A percentile compares a stretch with the other conserved stretches of the same genome.
Evolutionary conservation across 306 rosid species (phyloP).

Genomic region (Gynostemma pentaphyllum): DNA sequence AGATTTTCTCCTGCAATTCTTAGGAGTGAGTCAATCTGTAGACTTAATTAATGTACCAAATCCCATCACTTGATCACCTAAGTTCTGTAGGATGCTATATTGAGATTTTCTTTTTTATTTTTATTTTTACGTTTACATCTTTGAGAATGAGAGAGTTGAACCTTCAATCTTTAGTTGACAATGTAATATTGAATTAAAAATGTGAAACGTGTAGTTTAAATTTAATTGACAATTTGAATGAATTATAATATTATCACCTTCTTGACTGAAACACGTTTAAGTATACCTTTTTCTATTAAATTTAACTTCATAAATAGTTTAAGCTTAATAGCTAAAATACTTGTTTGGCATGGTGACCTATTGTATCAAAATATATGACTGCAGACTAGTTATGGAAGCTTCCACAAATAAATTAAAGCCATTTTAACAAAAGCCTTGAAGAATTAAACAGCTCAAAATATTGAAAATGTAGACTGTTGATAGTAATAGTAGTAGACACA

Average conservation of each 20-base stretch:
- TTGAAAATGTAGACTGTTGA: background rate
- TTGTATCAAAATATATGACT: background rate
- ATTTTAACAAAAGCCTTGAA: background rate
- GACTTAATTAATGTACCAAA: too few species aligned
- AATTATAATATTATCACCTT: background rate
- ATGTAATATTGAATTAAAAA: background rate
- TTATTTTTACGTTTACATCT: too few species aligned
- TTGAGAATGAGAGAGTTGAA: too few species aligned
- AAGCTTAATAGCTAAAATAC: background rate
- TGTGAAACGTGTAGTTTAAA: background rate
- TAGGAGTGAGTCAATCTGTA: too few species aligned
- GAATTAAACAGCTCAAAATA: background rate
- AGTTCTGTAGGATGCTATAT: too few species aligned
- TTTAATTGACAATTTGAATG: background rate
- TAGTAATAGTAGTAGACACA: background rate
- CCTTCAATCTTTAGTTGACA: too few species aligned
- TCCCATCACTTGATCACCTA: too few species aligned
- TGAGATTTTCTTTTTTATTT: too few species aligned
- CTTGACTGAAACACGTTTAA: background rate
- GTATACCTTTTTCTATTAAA: background rate
- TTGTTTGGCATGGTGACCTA: background rate
- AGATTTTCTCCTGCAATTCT: too few species aligned
- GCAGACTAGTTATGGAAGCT: background rate
- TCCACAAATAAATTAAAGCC: background rate
- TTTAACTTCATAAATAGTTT: background rate